These are phyloP conservation scores for Candida tropicalis DNA, from an alignment of 1,139 yeast species.

Conservation along the genomic window DNA sequence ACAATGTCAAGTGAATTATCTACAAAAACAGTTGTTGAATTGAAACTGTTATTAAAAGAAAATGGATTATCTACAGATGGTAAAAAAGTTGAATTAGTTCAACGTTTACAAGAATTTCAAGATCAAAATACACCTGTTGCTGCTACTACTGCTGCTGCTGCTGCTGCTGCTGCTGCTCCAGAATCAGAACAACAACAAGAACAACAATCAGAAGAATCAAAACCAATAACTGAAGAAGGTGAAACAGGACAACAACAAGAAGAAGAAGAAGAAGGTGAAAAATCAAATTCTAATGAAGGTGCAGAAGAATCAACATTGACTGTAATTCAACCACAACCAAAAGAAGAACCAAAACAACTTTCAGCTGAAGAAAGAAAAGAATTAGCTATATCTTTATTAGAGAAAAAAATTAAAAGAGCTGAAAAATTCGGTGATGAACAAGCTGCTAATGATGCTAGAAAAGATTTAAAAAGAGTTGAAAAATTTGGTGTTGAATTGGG, in stretches of 20 bases:
- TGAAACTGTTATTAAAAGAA: conserved; percentile 73
- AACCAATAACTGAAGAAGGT: conserved; percentile 17
- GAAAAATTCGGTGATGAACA: conserved; percentile 74
- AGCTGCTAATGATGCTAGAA: conserved; percentile 54
- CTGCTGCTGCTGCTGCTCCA: no score
- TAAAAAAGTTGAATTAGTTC: conserved; percentile 79
- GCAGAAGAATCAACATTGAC: conserved; percentile 17
- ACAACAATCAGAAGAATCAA: conserved; percentile 19
- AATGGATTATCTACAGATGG: conserved; percentile 76
- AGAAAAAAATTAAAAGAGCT: conserved; percentile 70
- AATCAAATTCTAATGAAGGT: no score
- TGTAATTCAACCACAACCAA: conserved; percentile 20
- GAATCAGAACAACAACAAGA: conserved; percentile 17
- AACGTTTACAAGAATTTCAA: conserved; percentile 56
- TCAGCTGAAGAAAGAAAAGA: conserved; percentile 72
- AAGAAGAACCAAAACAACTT: conserved; percentile 38
- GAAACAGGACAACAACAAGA: conserved; percentile 13
- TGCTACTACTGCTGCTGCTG: no score
- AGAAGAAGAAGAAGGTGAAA: conserved; percentile 22
- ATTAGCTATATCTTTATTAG: conserved; percentile 67
- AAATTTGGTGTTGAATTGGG: conserved; percentile 81
- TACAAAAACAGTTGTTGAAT: conserved; percentile 76
- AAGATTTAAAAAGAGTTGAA: conserved; percentile 68
- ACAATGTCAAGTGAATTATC: conserved; percentile 58
- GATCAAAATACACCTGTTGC: no score